Conservation (phyloP, 306 rosid species). For the Ziziphus jujuba region DNA sequence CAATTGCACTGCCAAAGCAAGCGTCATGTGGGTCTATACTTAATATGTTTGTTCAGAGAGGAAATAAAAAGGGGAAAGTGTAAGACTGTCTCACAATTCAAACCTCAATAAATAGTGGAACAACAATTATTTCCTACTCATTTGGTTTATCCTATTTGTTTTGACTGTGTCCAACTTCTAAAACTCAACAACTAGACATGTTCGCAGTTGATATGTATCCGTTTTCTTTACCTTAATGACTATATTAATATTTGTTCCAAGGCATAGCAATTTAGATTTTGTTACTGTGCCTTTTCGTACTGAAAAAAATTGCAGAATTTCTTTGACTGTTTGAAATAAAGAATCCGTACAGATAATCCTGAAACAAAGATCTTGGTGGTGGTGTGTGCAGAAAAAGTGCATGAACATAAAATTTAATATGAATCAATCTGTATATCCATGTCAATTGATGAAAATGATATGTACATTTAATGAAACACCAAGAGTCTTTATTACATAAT, state of each 20-base stretch:
- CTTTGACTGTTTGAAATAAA: too few relatives aligned
- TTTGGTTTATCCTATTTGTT: slow-evolving; percentile 20
- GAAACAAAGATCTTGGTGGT: too few relatives aligned
- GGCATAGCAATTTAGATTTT: too few relatives aligned
- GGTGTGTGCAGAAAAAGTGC: too few relatives aligned
- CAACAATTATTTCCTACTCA: slow-evolving; percentile 39
- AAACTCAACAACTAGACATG: slow-evolving; percentile 9
- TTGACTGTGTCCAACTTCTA: neutral
- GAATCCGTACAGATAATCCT: too few relatives aligned
- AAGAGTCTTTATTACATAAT: too few relatives aligned
- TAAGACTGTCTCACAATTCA: slow-evolving; percentile 13
- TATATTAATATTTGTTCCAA: neutral
- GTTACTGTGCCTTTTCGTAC: too few relatives aligned
- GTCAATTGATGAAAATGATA: too few relatives aligned
- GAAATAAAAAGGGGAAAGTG: neutral
- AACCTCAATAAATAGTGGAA: slow-evolving; percentile 2
- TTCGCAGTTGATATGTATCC: neutral
- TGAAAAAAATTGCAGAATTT: too few relatives aligned
- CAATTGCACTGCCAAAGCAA: slow-evolving; percentile 31
- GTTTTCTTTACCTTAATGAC: neutral
- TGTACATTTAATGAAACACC: too few relatives aligned
- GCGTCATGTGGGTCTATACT: slow-evolving; percentile 39
- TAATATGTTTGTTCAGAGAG: slow-evolving; percentile 7
- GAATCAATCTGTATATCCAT: too few relatives aligned
- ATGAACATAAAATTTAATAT: too few relatives aligned